Conservation (phyloP, 352 stramenopile genomes). For the Blastocystis sp. region DNA sequence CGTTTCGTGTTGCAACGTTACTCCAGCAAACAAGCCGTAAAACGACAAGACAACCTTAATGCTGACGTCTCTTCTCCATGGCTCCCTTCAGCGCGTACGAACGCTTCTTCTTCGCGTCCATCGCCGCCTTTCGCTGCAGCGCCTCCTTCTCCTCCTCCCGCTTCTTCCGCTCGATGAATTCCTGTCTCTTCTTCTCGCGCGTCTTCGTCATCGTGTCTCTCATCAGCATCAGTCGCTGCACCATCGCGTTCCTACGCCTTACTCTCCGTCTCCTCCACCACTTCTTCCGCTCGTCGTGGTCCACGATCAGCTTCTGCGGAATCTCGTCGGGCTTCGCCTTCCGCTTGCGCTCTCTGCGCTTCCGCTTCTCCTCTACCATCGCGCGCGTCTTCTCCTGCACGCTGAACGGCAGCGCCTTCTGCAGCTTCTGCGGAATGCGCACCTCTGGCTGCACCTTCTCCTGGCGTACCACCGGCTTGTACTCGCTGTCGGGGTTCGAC, state of each 20-base stretch:
- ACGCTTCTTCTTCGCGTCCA: constrained; percentile 32
- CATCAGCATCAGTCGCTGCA: constrained; percentile 43
- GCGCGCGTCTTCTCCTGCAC: constrained; percentile 63
- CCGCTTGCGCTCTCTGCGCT: constrained; percentile 17
- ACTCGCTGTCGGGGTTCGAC: constrained; percentile 90
- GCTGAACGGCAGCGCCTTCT: constrained; percentile 85
- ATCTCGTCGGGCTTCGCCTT: constrained; percentile 29
- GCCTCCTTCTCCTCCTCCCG: not conserved
- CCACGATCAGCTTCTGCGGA: constrained; percentile 72
- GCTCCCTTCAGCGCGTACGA: constrained; percentile 38
- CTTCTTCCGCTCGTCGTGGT: constrained; percentile 78
- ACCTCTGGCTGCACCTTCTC: constrained; percentile 80
- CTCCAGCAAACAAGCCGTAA: constrained; percentile 1
- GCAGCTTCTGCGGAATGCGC: constrained; percentile 89
- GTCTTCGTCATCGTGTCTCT: constrained; percentile 2
- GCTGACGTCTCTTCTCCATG: not conserved
- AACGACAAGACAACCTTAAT: not conserved
- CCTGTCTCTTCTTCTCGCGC: not conserved
- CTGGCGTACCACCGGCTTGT: constrained; percentile 90
- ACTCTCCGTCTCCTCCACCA: not conserved
- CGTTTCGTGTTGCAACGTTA: not conserved
- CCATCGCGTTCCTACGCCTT: constrained; percentile 24
- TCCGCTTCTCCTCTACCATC: constrained; percentile 70
- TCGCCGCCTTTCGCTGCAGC: not conserved
- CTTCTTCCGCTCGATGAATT: not conserved